These are phyloP conservation scores for Bonia amplexicaulis DNA, from an alignment of 176 grass and related monocot genomes.

Conservation along the genomic window DNA sequence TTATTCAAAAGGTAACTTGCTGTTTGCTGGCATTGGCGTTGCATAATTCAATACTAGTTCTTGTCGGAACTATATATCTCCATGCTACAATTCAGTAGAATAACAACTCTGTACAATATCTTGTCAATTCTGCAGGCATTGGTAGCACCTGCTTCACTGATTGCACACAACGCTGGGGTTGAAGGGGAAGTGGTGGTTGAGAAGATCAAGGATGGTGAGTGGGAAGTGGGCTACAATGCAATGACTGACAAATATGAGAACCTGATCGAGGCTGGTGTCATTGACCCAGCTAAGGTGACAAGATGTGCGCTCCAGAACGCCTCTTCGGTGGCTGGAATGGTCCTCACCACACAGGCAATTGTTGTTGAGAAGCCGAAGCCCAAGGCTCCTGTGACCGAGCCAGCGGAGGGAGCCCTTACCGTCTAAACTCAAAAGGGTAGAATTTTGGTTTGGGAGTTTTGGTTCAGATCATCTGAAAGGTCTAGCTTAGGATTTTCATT, in stretches of 20 bases:
- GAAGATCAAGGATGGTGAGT: slow-evolving; percentile 48
- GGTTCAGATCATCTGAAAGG: neutral
- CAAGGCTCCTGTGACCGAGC: slow-evolving; percentile 19
- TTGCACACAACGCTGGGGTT: slow-evolving; percentile 53
- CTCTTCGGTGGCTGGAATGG: slow-evolving; percentile 57
- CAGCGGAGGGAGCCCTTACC: slow-evolving; percentile 13
- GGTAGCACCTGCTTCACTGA: slow-evolving; percentile 44
- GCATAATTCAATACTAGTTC: neutral
- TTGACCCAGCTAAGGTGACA: slow-evolving; percentile 56
- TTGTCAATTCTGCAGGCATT: slow-evolving; percentile 35
- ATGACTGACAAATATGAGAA: slow-evolving; percentile 52
- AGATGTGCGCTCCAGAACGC: slow-evolving; percentile 58
- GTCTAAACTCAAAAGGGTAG: slow-evolving; percentile 11
- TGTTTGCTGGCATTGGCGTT: neutral
- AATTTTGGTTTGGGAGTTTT: too few relatives aligned
- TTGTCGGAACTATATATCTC: neutral
- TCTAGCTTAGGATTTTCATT: slow-evolving; percentile 39
- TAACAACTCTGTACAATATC: neutral
- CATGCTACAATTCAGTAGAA: neutral
- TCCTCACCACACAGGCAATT: slow-evolving; percentile 60
- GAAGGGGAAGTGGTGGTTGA: slow-evolving; percentile 63
- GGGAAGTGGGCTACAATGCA: slow-evolving; percentile 58
- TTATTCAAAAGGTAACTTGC: slow-evolving; percentile 52
- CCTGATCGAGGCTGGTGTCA: slow-evolving; percentile 44
- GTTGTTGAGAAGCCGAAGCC: slow-evolving; percentile 61